These are phyloP conservation scores for Aspergillus ochraceus DNA, from an alignment of 2,329 filamentous ascomycete genomes.

Conservation along the genomic window DNA sequence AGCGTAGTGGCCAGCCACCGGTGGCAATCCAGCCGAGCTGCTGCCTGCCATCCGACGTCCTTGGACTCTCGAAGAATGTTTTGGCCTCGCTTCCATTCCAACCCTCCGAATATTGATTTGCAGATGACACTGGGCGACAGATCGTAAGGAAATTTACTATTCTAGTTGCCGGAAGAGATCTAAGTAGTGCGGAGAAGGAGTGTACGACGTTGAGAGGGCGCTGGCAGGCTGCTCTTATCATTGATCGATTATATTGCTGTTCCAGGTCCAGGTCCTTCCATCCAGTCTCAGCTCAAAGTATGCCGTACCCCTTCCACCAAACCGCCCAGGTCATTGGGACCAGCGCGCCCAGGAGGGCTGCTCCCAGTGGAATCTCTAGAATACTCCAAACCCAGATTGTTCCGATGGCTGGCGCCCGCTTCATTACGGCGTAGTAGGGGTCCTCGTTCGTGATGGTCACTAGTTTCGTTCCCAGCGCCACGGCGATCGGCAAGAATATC, in stretches of 20 bases:
- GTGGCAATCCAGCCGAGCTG: not conserved
- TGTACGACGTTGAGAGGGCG: no score
- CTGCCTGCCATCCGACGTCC: no score
- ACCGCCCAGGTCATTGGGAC: conserved; percentile 52
- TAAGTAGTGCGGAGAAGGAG: no score
- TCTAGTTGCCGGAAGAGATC: no score
- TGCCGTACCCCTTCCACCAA: conserved; percentile 56
- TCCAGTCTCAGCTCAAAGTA: conserved; percentile 26
- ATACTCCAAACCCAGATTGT: conserved; percentile 93
- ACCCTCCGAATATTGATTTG: no score
- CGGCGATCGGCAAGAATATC: conserved; percentile 34
- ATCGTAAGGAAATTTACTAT: no score
- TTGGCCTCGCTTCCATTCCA: no score
- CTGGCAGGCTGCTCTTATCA: no score
- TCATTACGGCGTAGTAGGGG: conserved; percentile 87
- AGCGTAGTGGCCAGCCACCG: not conserved
- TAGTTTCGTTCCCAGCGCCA: conserved; percentile 67
- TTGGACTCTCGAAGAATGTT: no score
- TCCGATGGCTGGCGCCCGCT: conserved; percentile 82
- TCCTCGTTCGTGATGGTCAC: conserved; percentile 77
- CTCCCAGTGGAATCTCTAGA: conserved; percentile 74
- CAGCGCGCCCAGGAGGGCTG: conserved; percentile 59
- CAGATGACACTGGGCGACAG: no score
- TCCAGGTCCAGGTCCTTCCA: not conserved
- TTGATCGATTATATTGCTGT: no score